Conservation (phyloP, 108 stramenopile genomes). For the Skeletonema costatum region DNA sequence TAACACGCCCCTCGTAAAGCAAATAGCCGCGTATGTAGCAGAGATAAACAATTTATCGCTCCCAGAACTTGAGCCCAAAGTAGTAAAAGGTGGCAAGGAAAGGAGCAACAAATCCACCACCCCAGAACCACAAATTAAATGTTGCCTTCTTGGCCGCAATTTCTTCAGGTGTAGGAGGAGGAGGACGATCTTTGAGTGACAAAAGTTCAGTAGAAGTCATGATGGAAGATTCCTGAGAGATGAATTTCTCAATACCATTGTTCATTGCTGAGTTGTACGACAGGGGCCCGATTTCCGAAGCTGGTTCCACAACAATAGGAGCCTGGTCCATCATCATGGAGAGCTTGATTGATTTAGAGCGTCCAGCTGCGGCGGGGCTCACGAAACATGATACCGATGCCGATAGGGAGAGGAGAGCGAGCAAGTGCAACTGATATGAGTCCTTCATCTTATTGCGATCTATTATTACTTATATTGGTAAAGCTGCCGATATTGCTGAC, state of each 20-base stretch:
- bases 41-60: constrained; percentile 53
- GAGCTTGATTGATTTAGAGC: constrained; percentile 21
- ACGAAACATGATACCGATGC: constrained; percentile 26
- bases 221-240: constrained; percentile 24
- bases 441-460: constrained; percentile 1
- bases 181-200: constrained; percentile 73
- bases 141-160: constrained; percentile 81
- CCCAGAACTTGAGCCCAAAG: constrained; percentile 89
- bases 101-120: constrained; percentile 88
- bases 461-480: not conserved
- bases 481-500: not conserved
- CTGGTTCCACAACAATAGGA: constrained; percentile 12
- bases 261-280: constrained; percentile 19
- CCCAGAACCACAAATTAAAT: constrained; percentile 86
- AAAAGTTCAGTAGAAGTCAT: constrained; percentile 43
- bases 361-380: constrained; percentile 2
- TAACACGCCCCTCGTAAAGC: not conserved
- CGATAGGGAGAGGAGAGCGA: constrained; percentile 7
- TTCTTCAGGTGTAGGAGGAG: constrained; percentile 82
- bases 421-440: not conserved
- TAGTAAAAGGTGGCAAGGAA: constrained; percentile 85
- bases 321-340: constrained; percentile 27
- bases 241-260: constrained; percentile 23
- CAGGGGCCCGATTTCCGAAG: constrained; percentile 8
- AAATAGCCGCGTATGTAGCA: not conserved